These are phyloP conservation scores for Thalassiosira ordinaria DNA, from an alignment of 352 stramenopile species.

Conservation along the genomic window DNA sequence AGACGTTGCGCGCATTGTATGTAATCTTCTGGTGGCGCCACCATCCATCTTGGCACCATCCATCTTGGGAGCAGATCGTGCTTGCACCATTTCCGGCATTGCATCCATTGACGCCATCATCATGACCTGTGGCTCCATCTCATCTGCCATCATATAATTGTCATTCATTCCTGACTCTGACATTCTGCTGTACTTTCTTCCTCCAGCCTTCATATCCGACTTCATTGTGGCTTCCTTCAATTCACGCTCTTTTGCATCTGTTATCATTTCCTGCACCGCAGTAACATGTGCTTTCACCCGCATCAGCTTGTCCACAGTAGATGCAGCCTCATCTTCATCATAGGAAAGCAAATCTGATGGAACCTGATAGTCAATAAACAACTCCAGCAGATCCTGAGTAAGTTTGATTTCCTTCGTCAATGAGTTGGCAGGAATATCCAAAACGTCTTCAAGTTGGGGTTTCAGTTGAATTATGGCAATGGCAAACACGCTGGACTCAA, in stretches of 20 bases:
- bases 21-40: no score
- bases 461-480: slow-evolving; percentile 67
- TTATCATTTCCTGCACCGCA: slow-evolving; percentile 77
- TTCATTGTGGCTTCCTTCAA: slow-evolving; percentile 63
- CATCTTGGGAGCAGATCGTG: no score
- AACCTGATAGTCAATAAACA: slow-evolving; percentile 88
- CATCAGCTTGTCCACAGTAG: slow-evolving; percentile 66
- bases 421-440: slow-evolving; percentile 44
- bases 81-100: no score
- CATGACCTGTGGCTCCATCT: no score
- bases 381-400: slow-evolving; percentile 83
- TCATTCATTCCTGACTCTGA: no score
- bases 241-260: slow-evolving; percentile 71
- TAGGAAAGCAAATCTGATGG: slow-evolving; percentile 85
- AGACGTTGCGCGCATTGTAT: no score
- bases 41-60: no score
- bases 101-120: no score
- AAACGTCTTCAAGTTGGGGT: slow-evolving; percentile 66
- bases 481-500: slow-evolving; percentile 71
- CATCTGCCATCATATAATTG: no score
- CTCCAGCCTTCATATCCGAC: slow-evolving; percentile 80
- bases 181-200: no score
- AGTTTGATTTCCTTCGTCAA: slow-evolving; percentile 85
- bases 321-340: slow-evolving; percentile 50
- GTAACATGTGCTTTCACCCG: slow-evolving; percentile 82